A percentile compares a stretch with the other conserved stretches of the same genome.
Evolutionary conservation across 2,329 filamentous ascomycete genomes (phyloP).

Genomic region (Colletotrichum sp.): DNA sequence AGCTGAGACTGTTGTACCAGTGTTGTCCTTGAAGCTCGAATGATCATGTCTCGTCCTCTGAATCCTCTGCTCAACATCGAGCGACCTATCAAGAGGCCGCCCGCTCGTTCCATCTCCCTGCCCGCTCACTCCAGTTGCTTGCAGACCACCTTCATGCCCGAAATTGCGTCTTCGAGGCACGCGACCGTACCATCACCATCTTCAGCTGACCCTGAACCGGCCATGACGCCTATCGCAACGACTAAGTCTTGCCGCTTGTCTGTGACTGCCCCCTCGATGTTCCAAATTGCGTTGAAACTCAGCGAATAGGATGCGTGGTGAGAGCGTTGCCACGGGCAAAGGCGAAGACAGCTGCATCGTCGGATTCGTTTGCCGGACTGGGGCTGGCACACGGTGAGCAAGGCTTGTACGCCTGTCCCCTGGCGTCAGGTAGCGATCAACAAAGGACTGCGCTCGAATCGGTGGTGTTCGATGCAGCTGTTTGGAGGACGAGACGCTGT

Average conservation of each 20-base stretch:
- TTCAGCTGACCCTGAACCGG: background rate
- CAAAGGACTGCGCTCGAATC: background rate
- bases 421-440: background rate
- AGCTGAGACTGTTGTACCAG: background rate
- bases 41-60: background rate
- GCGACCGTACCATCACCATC: background rate
- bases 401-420: background rate
- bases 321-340: background rate
- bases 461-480: background rate
- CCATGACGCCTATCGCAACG: background rate
- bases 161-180: background rate
- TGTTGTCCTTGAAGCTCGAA: background rate
- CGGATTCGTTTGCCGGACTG: background rate
- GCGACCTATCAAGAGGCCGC: background rate
- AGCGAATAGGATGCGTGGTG: background rate
- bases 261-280: background rate
- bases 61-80: background rate
- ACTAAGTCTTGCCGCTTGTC: background rate
- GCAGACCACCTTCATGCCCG: background rate
- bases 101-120: background rate
- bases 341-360: background rate
- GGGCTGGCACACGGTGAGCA: background rate
- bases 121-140: background rate
- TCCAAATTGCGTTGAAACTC: background rate
- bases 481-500: background rate